Percentiles rank a stretch among this genome's conserved stretches.
phyloP scores from a whole-genome alignment of 495 filamentous ascomycete genomes.

The Penicillium coffeae region DNA sequence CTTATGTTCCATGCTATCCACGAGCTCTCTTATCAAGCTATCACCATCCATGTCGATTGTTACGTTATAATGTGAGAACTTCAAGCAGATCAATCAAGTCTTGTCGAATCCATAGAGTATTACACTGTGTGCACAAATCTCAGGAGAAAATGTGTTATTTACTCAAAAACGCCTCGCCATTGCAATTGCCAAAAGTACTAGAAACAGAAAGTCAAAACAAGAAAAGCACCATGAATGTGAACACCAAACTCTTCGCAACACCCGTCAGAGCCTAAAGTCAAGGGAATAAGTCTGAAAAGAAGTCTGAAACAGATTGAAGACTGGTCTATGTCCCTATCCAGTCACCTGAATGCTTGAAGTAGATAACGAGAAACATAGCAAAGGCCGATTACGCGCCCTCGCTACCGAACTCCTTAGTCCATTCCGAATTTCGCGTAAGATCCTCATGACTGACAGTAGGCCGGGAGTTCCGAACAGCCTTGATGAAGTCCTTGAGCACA shows the following conservation, averaged over 20 bases:
- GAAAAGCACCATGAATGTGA: slow-evolving; percentile 2
- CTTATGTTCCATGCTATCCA: no score
- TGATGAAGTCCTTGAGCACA: slow-evolving; percentile 87
- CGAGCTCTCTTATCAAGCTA: no score
- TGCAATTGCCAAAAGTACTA: slow-evolving; percentile 26
- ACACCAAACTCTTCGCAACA: slow-evolving; percentile 1
- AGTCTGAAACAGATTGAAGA: background rate
- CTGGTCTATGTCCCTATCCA: background rate
- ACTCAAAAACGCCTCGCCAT: slow-evolving; percentile 36
- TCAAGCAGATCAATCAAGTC: no score
- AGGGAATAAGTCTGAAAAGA: background rate
- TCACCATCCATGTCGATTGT: no score
- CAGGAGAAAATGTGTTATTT: slow-evolving; percentile 19
- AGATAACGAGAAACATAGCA: background rate
- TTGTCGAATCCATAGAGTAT: no score
- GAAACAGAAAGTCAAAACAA: slow-evolving; percentile 19
- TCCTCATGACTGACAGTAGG: slow-evolving; percentile 89
- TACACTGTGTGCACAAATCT: no score
- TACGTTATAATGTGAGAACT: no score
- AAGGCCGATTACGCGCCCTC: slow-evolving; percentile 59
- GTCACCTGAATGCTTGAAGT: background rate
- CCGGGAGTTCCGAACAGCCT: slow-evolving; percentile 79
- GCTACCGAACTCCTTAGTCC: slow-evolving; percentile 96
- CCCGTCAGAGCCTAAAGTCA: background rate
- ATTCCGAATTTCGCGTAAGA: slow-evolving; percentile 78